Evolutionary conservation across 495 filamentous ascomycete species (phyloP), one percentile per base, ranked within the genome.

Genomic region (Aspergillus kassunensis): DNA sequence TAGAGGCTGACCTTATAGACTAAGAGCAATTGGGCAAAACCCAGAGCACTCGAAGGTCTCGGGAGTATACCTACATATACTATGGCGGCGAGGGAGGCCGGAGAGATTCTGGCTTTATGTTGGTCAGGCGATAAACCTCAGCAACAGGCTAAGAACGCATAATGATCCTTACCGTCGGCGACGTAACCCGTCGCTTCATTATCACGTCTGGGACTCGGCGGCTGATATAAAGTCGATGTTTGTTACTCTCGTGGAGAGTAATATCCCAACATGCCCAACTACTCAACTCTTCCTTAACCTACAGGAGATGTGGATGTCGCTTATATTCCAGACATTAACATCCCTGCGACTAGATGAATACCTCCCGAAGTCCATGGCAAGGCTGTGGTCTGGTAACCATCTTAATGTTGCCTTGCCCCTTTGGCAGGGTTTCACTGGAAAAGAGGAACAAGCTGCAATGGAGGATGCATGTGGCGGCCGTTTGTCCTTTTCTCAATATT

Each of bases 251-350:
- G 50, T 31, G 20, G 27, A 5, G 7, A n/a, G 27, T 12, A n/a
- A 42, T 1, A 23, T n/a, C 3, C 13, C 35, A 10, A 21, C 7
- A 13, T 20, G 16, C 10, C 5, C 13, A 31, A 2, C 34, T 9
- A 8, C 2, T 4, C 58, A 57, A 29, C 29, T 43, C 4, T 0
- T 57, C 11, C 36, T 61, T 0, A 60, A 57, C 44, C n/a, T 57
- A 0, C 10, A 20, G 21, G 58, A 60, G 23, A 60, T 60, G 49
- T 60, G 54, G 54, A 54, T 54, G 54, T 10, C 45, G 9, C 29
- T 44, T 16, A 13, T 54, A 3, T 59, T 55, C 13, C 51, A 59
- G 27, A 55, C 51, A 21, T 33, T 59, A 15, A 46, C 41, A 9
- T n/a, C 21, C 3, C 8, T 42, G 19, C 47, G 44, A 12, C 13